Conservation (phyloP, 139 green algal species). For the Chlamydomonas eustigma region DNA sequence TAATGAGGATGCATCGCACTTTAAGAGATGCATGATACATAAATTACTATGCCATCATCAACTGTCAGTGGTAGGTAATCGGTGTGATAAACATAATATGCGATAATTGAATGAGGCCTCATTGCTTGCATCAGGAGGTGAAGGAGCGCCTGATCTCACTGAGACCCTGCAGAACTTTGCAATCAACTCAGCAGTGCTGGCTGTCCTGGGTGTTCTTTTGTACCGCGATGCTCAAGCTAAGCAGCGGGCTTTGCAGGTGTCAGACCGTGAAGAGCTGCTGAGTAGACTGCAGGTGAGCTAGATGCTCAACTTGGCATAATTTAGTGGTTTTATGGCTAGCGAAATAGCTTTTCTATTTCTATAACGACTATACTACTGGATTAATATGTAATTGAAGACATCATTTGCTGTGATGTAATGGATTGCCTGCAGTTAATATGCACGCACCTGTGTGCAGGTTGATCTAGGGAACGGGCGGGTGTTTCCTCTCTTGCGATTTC, state of each 20-base stretch:
- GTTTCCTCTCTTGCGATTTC: conserved; percentile 73
- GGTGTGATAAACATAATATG: too few relatives aligned
- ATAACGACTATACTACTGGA: neutral
- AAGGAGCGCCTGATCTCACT: conserved; percentile 64
- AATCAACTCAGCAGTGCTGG: conserved; percentile 69
- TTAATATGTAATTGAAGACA: neutral
- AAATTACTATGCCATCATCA: too few relatives aligned
- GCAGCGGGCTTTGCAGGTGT: conserved; percentile 45
- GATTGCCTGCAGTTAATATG: neutral
- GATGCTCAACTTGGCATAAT: neutral
- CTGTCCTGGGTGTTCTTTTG: conserved; percentile 66
- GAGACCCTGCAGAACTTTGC: conserved; percentile 78
- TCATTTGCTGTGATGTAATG: neutral
- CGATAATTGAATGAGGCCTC: too few relatives aligned
- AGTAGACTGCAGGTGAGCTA: conserved; percentile 18
- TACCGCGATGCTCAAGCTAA: conserved; percentile 56
- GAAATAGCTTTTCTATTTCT: neutral
- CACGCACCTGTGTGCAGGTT: conserved; percentile 39
- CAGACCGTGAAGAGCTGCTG: conserved; percentile 76
- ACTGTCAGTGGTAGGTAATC: too few relatives aligned
- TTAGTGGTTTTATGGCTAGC: neutral
- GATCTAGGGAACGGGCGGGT: conserved; percentile 43
- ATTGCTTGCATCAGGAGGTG: conserved; percentile 56
- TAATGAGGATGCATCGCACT: too few relatives aligned
- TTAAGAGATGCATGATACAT: too few relatives aligned